phyloP scores from a whole-genome alignment of 139 green algal genomes.

The Chlamydomonas sphaeroides region DNA sequence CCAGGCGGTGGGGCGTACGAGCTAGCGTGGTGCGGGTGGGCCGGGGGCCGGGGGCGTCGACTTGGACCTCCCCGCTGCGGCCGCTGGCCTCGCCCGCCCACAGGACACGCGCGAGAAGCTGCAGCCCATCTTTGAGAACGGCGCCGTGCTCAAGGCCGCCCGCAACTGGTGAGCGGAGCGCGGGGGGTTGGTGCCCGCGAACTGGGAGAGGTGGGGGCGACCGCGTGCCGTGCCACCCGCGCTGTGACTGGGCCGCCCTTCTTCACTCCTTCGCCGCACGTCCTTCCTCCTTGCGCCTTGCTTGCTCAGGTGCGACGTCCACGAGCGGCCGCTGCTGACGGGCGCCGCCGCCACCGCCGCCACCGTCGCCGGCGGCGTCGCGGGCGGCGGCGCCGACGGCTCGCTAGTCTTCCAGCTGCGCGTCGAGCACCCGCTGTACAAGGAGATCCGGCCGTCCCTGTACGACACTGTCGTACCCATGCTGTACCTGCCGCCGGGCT shows the following conservation, averaged over 20 bases:
- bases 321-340: constrained; percentile 30
- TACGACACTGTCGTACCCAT: not conserved
- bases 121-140: constrained; percentile 15
- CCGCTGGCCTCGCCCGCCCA: too few relatives aligned
- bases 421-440: constrained; percentile 13
- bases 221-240: too few relatives aligned
- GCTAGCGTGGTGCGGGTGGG: too few relatives aligned
- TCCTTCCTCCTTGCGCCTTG: too few relatives aligned
- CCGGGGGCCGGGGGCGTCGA: too few relatives aligned
- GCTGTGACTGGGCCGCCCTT: too few relatives aligned
- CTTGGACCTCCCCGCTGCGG: too few relatives aligned
- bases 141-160: constrained; percentile 21
- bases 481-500: not conserved
- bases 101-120: constrained; percentile 31
- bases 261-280: too few relatives aligned
- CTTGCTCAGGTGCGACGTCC: constrained; percentile 7
- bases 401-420: constrained; percentile 32
- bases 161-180: constrained; percentile 14
- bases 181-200: too few relatives aligned
- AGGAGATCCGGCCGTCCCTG: not conserved
- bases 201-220: too few relatives aligned
- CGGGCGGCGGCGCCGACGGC: constrained; percentile 23
- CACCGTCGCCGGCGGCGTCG: not conserved
- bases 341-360: not conserved
- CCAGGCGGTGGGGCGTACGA: too few relatives aligned